Evolutionary conservation across 2,329 filamentous ascomycete genomes (phyloP).

Genomic region (Fusarium sp.): DNA sequence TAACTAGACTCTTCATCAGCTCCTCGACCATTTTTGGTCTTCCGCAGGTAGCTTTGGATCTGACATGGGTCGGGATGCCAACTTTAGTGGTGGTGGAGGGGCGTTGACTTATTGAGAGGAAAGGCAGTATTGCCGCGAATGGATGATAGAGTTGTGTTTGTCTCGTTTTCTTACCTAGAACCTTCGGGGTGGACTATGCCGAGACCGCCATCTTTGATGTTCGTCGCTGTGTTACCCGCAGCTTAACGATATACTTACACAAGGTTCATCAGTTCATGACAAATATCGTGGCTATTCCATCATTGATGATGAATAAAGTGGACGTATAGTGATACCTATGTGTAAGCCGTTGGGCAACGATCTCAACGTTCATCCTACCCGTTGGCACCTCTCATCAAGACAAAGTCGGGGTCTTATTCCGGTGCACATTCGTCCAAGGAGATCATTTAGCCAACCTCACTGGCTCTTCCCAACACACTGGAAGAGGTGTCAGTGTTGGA

Average conservation of each 20-base stretch:
- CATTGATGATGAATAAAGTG: background rate
- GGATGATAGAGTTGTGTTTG: background rate
- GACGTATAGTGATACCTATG: background rate
- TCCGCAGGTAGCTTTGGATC: background rate
- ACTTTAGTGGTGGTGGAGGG: background rate
- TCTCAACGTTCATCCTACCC: background rate
- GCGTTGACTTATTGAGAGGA: background rate
- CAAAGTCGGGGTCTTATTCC: background rate
- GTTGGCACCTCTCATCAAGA: background rate
- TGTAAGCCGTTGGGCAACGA: background rate
- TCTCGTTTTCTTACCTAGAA: no score
- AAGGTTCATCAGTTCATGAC: background rate
- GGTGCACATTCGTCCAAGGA: background rate
- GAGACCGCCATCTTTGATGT: background rate
- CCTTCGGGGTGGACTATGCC: constrained; percentile 3
- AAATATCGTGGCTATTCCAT: background rate
- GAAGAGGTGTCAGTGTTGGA: constrained; percentile 4
- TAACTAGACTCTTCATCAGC: background rate
- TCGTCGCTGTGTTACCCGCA: background rate
- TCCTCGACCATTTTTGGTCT: background rate
- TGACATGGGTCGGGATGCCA: background rate
- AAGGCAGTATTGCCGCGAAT: constrained; percentile 3
- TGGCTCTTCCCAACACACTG: constrained; percentile 8
- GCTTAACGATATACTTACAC: background rate
- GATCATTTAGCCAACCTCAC: no score